A percentile compares a stretch with the other conserved stretches of the same genome.
phyloP scores from a whole-genome alignment of 1,284 basidiomycete species.

The Laetiporus sulphureus region DNA sequence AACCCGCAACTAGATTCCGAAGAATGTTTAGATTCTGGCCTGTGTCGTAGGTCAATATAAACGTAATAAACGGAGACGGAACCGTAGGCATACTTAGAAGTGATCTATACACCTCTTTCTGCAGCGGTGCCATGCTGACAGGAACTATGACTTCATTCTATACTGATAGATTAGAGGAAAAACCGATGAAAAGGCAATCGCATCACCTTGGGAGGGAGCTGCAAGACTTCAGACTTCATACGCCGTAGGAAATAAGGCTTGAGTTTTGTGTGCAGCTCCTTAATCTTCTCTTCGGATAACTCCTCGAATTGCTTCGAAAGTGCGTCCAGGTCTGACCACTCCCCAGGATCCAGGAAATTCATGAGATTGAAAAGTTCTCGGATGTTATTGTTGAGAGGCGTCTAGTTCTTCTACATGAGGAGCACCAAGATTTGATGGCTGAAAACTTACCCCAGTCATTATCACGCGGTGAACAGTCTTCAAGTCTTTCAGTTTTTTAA shows the following conservation, averaged over 20 bases:
- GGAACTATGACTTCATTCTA: constrained; percentile 90
- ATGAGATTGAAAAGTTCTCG: constrained; percentile 93
- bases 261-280: constrained; percentile 70
- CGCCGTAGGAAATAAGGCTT: constrained; percentile 92
- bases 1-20: constrained; percentile 42
- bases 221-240: constrained; percentile 88
- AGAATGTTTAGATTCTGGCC: constrained; percentile 66
- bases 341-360: constrained; percentile 80
- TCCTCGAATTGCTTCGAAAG: constrained; percentile 70
- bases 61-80: neutral
- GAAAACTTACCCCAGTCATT: constrained; percentile 71
- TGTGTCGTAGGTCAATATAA: constrained; percentile 21
- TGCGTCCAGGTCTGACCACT: constrained; percentile 69
- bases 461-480: constrained; percentile 80
- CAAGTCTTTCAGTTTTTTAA: constrained; percentile 77
- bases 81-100: constrained; percentile 57
- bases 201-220: constrained; percentile 84
- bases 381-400: constrained; percentile 95
- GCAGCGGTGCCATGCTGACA: constrained; percentile 81
- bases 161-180: neutral
- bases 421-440: constrained; percentile 1
- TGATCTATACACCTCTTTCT: constrained; percentile 85
- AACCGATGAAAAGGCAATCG: neutral
- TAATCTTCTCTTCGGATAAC: constrained; percentile 73
- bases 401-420: constrained; percentile 52